Evolutionary conservation across 2,329 filamentous ascomycete species (phyloP).

Genomic region (Talaromyces pinophilus): DNA sequence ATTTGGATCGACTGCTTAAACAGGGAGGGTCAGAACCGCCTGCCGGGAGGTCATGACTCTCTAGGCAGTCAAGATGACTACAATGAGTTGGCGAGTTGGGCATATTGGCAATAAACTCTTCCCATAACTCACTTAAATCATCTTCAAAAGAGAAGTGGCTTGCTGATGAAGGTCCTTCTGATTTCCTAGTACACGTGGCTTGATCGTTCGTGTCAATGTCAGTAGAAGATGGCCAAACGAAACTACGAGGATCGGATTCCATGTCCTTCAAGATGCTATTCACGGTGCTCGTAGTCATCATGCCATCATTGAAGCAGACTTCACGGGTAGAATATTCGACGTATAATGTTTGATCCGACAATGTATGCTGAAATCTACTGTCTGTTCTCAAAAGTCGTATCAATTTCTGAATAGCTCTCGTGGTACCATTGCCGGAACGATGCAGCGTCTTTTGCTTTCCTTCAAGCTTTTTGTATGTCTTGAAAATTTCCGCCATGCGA

Average conservation of each 20-base stretch:
- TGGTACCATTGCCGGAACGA: neutral
- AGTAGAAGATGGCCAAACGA: neutral
- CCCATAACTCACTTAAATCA: constrained; percentile 7
- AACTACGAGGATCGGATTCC: neutral
- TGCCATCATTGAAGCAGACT: neutral
- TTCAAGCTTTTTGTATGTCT: neutral
- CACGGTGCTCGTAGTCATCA: neutral
- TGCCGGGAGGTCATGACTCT: no score
- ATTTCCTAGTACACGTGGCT: neutral
- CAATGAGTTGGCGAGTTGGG: neutral
- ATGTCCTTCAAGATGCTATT: neutral
- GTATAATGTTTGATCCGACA: neutral
- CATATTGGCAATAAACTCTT: constrained; percentile 2
- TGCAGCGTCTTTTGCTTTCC: neutral
- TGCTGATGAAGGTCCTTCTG: neutral
- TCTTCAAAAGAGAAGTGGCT: neutral
- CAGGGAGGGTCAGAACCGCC: no score
- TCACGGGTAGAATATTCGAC: neutral
- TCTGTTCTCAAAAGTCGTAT: constrained; percentile 6
- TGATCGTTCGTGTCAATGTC: neutral
- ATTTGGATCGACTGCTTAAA: no score
- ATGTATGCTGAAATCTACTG: neutral
- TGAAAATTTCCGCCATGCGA: neutral
- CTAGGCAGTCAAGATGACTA: neutral
- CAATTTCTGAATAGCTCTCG: constrained; percentile 1